Conservation (phyloP, 495 filamentous ascomycete species). For the Neurospora sp. region DNA sequence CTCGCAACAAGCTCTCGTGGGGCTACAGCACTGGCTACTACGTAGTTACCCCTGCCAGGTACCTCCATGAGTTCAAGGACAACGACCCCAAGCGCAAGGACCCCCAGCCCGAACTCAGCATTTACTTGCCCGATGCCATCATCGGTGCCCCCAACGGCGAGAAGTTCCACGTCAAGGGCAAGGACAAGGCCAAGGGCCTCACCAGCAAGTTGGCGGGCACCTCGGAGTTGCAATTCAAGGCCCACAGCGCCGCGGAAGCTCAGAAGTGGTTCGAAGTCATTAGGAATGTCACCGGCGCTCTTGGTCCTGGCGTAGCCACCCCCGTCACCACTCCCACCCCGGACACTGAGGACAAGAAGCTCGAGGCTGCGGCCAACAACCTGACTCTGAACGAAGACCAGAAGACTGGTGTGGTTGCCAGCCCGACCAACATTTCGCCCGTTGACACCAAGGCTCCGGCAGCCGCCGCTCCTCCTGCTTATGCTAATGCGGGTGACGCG, state of each 20-base stretch:
- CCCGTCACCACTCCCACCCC: constrained; percentile 7
- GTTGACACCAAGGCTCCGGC: neutral
- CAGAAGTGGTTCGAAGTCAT: constrained; percentile 76
- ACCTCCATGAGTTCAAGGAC: constrained; percentile 92
- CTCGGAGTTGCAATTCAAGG: constrained; percentile 48
- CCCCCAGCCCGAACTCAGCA: constrained; percentile 71
- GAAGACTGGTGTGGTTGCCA: constrained; percentile 1
- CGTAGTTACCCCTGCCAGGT: constrained; percentile 75
- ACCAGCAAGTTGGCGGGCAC: constrained; percentile 42
- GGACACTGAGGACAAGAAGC: constrained; percentile 8
- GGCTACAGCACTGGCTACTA: constrained; percentile 78
- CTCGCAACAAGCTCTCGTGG: constrained; percentile 60
- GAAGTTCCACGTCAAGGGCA: constrained; percentile 93
- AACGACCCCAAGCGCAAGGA: constrained; percentile 70
- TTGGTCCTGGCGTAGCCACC: constrained; percentile 16
- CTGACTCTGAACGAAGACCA: neutral
- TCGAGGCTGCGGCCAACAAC: constrained; percentile 5
- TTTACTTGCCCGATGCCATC: constrained; percentile 86
- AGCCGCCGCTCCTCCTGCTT: neutral
- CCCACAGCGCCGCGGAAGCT: constrained; percentile 62
- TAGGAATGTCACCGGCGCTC: constrained; percentile 31
- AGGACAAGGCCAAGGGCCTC: constrained; percentile 52
- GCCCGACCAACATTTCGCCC: neutral
- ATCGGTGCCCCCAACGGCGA: constrained; percentile 63
- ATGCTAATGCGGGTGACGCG: neutral